A percentile compares a stretch with the other conserved stretches of the same genome.
phyloP scores from a whole-genome alignment of 2,329 filamentous ascomycete species.

The Aspergillus sp. region DNA sequence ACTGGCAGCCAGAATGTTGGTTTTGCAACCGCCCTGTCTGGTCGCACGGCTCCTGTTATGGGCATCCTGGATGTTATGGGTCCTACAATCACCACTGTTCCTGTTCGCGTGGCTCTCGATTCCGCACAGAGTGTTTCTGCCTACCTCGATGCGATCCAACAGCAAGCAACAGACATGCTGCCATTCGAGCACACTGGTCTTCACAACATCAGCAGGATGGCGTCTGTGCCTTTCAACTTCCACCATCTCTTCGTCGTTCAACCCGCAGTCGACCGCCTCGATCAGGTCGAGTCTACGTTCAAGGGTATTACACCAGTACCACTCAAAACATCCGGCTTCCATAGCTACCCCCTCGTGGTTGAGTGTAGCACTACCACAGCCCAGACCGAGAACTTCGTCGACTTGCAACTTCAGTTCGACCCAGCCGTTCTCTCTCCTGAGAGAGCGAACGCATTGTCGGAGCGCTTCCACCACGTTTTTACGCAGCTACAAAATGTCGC shows the following conservation, averaged over 20 bases:
- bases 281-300: background rate
- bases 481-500: background rate
- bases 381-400: background rate
- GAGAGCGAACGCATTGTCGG: background rate
- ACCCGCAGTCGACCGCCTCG: slow-evolving; percentile 9
- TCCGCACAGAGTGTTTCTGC: slow-evolving; percentile 9
- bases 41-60: slow-evolving; percentile 45
- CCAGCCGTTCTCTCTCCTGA: background rate
- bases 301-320: background rate
- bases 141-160: slow-evolving; percentile 20
- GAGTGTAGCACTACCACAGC: slow-evolving; percentile 8
- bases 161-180: slow-evolving; percentile 19
- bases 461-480: slow-evolving; percentile 9
- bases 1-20: slow-evolving; percentile 44
- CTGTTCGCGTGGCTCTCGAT: slow-evolving; percentile 19
- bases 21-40: slow-evolving; percentile 51
- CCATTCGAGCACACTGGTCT: slow-evolving; percentile 24
- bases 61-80: slow-evolving; percentile 47
- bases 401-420: slow-evolving; percentile 12
- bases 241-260: slow-evolving; percentile 14
- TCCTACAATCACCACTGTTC: slow-evolving; percentile 24
- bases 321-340: background rate
- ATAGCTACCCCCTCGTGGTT: slow-evolving; percentile 9
- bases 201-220: slow-evolving; percentile 21
- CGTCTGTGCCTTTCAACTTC: background rate